Conservation (phyloP, 768 basidiomycete species). For the Sistotremastrum niveocremeum region DNA sequence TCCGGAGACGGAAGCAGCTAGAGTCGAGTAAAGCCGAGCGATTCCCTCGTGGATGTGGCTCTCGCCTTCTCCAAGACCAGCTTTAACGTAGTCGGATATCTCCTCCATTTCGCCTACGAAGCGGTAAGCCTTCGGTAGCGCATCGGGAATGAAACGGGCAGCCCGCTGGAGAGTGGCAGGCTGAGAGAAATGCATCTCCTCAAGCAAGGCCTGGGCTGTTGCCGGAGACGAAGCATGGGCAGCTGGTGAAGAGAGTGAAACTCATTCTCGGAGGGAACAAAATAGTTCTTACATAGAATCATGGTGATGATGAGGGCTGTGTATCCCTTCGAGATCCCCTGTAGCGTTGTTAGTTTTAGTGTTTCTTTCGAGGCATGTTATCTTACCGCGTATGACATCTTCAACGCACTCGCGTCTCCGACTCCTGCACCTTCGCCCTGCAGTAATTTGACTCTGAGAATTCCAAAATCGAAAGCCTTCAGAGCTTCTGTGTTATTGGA, state of each 20-base stretch:
- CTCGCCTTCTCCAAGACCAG: not conserved
- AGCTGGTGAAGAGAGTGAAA: conserved; percentile 19
- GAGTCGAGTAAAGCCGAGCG: not conserved
- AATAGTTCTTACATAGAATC: conserved; percentile 30
- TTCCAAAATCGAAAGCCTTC: conserved; percentile 31
- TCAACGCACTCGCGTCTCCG: conserved; percentile 47
- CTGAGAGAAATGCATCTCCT: conserved; percentile 35
- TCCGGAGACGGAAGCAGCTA: not conserved
- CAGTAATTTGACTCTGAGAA: conserved; percentile 29
- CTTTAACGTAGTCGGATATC: conserved; percentile 37
- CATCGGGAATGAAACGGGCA: conserved; percentile 25
- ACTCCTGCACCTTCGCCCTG: conserved; percentile 33
- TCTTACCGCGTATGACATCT: conserved; percentile 51
- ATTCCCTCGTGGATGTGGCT: not conserved
- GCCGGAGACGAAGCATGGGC: conserved; percentile 45
- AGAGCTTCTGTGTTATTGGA: conserved; percentile 21
- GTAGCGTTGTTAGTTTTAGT: conserved; percentile 1
- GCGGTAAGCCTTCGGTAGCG: conserved; percentile 52
- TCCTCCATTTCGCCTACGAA: conserved; percentile 55
- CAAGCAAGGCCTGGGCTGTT: conserved; percentile 42
- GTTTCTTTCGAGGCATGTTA: not conserved
- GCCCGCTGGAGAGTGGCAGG: conserved; percentile 29
- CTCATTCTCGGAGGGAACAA: not conserved
- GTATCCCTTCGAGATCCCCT: conserved; percentile 46
- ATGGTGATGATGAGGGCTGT: conserved; percentile 41